phyloP scores from a whole-genome alignment of 768 basidiomycete genomes.

The Terana coerulea region DNA sequence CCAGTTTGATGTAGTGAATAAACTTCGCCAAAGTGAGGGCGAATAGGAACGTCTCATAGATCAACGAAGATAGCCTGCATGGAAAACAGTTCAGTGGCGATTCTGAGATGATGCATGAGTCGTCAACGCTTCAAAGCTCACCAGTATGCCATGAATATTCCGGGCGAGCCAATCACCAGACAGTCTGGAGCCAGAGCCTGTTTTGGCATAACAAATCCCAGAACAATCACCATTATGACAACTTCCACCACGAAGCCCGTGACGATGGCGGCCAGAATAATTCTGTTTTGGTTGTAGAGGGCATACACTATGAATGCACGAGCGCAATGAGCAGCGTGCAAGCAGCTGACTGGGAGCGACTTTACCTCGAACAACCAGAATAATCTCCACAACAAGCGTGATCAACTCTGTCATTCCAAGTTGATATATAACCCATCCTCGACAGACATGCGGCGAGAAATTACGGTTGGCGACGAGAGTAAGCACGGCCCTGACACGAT shows the following conservation, averaged over 20 bases:
- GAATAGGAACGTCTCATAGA: conserved; percentile 13
- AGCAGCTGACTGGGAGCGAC: too few species aligned
- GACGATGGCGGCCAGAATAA: neutral
- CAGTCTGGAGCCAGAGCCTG: conserved; percentile 6
- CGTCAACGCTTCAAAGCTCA: too few species aligned
- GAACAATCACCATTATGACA: conserved; percentile 3
- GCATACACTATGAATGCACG: neutral
- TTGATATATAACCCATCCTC: conserved; percentile 7
- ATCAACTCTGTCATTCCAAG: conserved; percentile 1
- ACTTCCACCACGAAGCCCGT: conserved; percentile 3
- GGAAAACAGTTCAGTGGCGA: neutral
- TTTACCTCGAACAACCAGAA: conserved; percentile 8
- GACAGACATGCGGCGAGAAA: neutral
- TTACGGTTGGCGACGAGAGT: neutral
- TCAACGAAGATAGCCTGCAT: conserved; percentile 11
- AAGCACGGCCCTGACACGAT: neutral
- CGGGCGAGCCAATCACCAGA: conserved; percentile 4
- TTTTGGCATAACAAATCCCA: conserved; percentile 4
- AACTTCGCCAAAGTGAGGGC: conserved; percentile 7
- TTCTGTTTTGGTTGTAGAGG: conserved; percentile 6
- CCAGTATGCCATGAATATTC: conserved; percentile 11
- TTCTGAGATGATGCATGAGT: too few species aligned
- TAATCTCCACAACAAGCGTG: neutral
- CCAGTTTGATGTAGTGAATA: neutral
- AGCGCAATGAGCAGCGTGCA: neutral